These are phyloP conservation scores for Fusarium redolens DNA, from an alignment of 2,329 filamentous ascomycete species.

Conservation along the genomic window DNA sequence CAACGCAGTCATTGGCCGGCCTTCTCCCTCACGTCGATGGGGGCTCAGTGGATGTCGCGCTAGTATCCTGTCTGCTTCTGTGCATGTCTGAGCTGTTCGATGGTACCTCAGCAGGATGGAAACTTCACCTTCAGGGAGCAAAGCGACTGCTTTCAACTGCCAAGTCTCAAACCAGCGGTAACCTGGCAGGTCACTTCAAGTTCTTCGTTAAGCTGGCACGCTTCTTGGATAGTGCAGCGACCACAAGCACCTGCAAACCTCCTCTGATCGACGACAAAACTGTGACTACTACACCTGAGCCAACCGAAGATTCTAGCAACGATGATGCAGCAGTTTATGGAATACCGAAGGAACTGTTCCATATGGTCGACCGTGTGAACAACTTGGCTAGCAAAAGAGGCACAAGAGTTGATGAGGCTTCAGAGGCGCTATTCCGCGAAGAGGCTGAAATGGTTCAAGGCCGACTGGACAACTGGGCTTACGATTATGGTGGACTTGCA, in stretches of 20 bases:
- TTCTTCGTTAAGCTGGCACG: slow-evolving; percentile 8
- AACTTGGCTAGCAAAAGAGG: slow-evolving; percentile 5
- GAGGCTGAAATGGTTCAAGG: neutral
- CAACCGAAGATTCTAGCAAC: neutral
- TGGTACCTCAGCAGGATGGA: slow-evolving; percentile 6
- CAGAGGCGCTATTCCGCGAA: neutral
- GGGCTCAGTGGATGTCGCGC: neutral
- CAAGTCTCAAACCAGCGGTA: neutral
- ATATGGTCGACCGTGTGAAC: slow-evolving; percentile 8
- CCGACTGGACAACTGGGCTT: neutral
- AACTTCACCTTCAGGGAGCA: neutral
- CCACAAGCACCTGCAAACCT: slow-evolving; percentile 2
- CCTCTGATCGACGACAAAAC: slow-evolving; percentile 2
- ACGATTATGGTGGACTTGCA: slow-evolving; percentile 4
- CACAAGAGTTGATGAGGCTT: slow-evolving; percentile 5
- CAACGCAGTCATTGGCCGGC: neutral
- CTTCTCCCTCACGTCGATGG: neutral
- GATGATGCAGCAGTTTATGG: neutral
- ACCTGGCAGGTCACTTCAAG: neutral
- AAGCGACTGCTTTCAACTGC: neutral
- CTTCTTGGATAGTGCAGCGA: slow-evolving; percentile 1
- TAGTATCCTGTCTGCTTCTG: neutral
- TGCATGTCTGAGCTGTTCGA: slow-evolving; percentile 11
- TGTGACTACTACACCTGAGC: neutral
- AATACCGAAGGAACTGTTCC: slow-evolving; percentile 4